Evolutionary conservation across 1,284 basidiomycete species (phyloP), one percentile per base, ranked within the genome.

Genomic region (Ceratobasidium sp.): DNA sequence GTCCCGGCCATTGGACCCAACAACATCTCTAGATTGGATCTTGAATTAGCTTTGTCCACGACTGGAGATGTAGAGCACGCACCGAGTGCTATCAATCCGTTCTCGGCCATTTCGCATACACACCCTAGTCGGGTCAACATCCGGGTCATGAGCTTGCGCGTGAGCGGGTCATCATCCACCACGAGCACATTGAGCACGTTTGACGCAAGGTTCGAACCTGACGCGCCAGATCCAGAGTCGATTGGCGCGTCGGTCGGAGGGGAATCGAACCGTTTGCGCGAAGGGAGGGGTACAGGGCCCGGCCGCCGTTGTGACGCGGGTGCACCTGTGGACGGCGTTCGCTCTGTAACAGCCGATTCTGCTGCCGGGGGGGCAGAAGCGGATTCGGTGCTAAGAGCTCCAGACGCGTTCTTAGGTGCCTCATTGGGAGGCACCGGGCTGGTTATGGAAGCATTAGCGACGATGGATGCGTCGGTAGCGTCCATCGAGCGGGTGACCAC

Each of bases 71-170:
- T 13, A 16, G 22, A 53, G 19, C 37, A n/a, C 64, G 24, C 29
- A 66, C 64, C 64, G 63, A 96, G 83, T 6, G 94, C 94, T 37
- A 91, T 82, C 79, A 90, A 88, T 5, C 95, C 95, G 79, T 97
- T 95, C 82, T 96, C 93, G n/a, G 95, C 95, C 3, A 88, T 90
- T 1, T 87, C 84, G 22, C 96, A 93, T 54, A 82, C 81, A 81
- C 93, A 95, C 0, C 94, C 94, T 3, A 96, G 83, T 19, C 93
- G 86, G 22, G 88, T 87, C 71, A 96, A 84, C 83, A 95, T 89
- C 49, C 94, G 86, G 62, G 86, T 88, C 94, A 96, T 96, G 76
- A 96, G 84, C 76, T 86, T 89, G 61, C 94, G 88, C 49, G 95
- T 96, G 74, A 96, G 82, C 31, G 86, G 85, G 81, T 93, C 92